Conservation (phyloP, 2,329 filamentous ascomycete species). For the Pestalotiopsis sp. region DNA sequence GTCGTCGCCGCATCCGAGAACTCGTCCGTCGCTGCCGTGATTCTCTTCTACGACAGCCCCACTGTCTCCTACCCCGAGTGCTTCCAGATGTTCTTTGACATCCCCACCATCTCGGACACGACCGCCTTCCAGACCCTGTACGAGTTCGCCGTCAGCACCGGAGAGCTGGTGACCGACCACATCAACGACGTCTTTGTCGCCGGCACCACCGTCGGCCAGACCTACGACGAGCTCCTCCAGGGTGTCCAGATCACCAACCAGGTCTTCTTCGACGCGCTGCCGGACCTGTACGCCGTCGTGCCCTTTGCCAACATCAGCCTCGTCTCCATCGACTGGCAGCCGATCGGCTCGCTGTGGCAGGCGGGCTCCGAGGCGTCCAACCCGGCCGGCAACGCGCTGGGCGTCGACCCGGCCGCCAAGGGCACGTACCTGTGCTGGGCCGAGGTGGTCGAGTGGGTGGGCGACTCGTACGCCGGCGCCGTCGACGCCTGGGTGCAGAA, state of each 20-base stretch:
- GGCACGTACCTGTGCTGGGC: constrained; percentile 27
- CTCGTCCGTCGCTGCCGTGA: constrained; percentile 32
- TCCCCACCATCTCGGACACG: constrained; percentile 34
- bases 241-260: constrained; percentile 25
- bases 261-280: constrained; percentile 23
- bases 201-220: constrained; percentile 31
- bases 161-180: constrained; percentile 31
- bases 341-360: constrained; percentile 33
- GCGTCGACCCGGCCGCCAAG: constrained; percentile 33
- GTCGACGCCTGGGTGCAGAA: constrained; percentile 24
- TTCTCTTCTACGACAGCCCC: constrained; percentile 39
- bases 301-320: constrained; percentile 20
- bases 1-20: constrained; percentile 22
- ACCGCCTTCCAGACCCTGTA: constrained; percentile 36
- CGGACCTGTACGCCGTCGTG: constrained; percentile 21
- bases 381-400: constrained; percentile 36
- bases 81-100: constrained; percentile 37
- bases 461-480: constrained; percentile 25
- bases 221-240: constrained; percentile 20
- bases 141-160: constrained; percentile 35
- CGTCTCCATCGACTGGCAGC: constrained; percentile 32
- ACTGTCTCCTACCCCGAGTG: constrained; percentile 31
- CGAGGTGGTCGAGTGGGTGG: constrained; percentile 27
- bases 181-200: constrained; percentile 40
- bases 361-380: constrained; percentile 27